These are phyloP conservation scores for Talaromyces sp. DNA, from an alignment of 2,329 filamentous ascomycete species.

Conservation along the genomic window DNA sequence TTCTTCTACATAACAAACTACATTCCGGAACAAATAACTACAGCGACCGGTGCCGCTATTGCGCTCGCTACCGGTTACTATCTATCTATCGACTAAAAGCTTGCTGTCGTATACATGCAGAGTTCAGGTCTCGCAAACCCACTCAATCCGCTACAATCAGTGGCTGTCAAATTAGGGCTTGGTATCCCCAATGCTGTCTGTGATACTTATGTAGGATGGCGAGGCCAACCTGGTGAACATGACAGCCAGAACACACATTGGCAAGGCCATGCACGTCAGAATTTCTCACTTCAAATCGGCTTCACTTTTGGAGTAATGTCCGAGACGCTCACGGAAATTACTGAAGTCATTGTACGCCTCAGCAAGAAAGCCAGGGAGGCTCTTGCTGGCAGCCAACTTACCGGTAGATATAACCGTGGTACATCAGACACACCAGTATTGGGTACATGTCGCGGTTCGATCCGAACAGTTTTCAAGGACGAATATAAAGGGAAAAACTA, in stretches of 20 bases:
- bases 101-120: neutral
- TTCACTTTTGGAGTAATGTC: neutral
- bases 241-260: neutral
- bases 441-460: neutral
- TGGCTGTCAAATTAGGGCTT: neutral
- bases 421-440: conserved; percentile 34
- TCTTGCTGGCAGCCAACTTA: conserved; percentile 47
- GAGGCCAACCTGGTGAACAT: neutral
- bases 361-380: conserved; percentile 18
- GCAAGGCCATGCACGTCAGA: neutral
- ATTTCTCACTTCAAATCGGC: no score
- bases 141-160: neutral
- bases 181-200: neutral
- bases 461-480: neutral
- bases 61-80: neutral
- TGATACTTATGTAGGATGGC: neutral
- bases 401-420: conserved; percentile 32
- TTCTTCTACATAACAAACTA: no score
- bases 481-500: neutral
- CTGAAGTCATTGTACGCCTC: neutral
- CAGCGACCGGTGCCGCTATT: no score
- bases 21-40: no score
- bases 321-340: neutral
- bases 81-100: neutral
- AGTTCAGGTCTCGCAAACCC: neutral